Evolutionary conservation across 768 basidiomycete genomes (phyloP).

Genomic region (Amanita pallidorosea): DNA sequence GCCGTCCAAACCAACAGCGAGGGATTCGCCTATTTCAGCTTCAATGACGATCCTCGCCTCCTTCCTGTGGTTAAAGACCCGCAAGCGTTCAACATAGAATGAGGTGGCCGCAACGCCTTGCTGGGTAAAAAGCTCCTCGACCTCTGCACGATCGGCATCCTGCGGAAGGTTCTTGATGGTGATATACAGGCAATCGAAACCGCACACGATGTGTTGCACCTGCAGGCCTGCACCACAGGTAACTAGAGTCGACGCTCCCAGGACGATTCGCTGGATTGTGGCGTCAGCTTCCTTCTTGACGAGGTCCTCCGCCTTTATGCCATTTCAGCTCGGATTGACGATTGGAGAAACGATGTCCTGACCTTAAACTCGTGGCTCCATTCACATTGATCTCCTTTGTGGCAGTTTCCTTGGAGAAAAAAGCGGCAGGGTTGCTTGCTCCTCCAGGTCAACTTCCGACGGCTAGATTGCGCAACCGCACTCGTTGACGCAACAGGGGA

Average conservation of each 20-base stretch:
- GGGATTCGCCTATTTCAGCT: slow-evolving; percentile 25
- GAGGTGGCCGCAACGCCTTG: slow-evolving; percentile 29
- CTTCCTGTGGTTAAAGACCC: slow-evolving; percentile 10
- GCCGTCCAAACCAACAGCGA: slow-evolving; percentile 36
- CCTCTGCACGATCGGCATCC: slow-evolving; percentile 26
- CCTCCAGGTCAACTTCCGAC: neutral
- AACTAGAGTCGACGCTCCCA: slow-evolving; percentile 31
- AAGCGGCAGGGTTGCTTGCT: neutral
- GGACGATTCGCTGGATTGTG: slow-evolving; percentile 32
- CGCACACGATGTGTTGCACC: slow-evolving; percentile 32
- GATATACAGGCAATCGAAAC: slow-evolving; percentile 43
- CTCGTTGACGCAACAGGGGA: neutral
- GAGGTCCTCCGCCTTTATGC: neutral
- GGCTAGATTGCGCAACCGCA: no score
- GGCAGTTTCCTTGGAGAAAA: neutral
- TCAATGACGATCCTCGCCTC: slow-evolving; percentile 36
- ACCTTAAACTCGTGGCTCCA: neutral
- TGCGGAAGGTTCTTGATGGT: slow-evolving; percentile 34
- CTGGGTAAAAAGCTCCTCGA: slow-evolving; percentile 29
- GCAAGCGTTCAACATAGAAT: slow-evolving; percentile 23
- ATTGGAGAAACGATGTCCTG: neutral
- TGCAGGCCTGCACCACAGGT: slow-evolving; percentile 40
- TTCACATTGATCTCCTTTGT: neutral
- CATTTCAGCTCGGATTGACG: neutral
- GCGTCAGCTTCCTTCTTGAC: slow-evolving; percentile 28